Base-by-base conservation (phyloP, 768 basidiomycete genomes). In the Rhizopogon vulgaris region DNA sequence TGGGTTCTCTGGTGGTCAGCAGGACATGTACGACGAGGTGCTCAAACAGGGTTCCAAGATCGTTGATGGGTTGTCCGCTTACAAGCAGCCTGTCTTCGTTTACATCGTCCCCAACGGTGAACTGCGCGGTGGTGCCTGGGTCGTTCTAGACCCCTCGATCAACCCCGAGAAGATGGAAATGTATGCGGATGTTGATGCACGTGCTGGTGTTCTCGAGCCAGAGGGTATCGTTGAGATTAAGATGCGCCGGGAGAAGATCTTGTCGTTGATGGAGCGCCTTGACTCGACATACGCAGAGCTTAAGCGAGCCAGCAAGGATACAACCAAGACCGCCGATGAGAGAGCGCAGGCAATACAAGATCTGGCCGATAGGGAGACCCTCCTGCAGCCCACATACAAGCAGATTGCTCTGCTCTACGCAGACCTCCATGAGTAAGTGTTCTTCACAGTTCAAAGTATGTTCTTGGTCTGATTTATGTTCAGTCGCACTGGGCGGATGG, bases 21-120 rank as follows among this genome's bases (percentile, higher is more conserved):
- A 96, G 70, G 94, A 97, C 69, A 97, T 97, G 94, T 95, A 93
- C 63, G 94, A 97, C 70, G 94, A 95, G 67, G 82, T 97, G 52
- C 76, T 97, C 63, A 97, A 97, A 72, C 92, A 97, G 68, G 94
- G 94, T 38, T 89, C 94, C 15, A 97, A 95, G 74, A 99, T 99
- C 58, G 96, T 99, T 68, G 96, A 99, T 66, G 96, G 96, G 41
- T 79, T 99, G 38, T 94, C 93, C 49, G 86, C 82, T 65, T 99
- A 96, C 79, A 97, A 92, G 70, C 91, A 95, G 61, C 96, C 96
- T 17, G 88, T 97, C 54, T 97, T 96, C 66, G 92, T 99, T 52
- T 98, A 98, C 73, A 94, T 99, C 58, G 87, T 98, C 8, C 96
- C 96, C 30, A 96, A 98, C 61, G 96, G 96, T 55, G 96, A 99